Percentiles rank a stretch among this genome's conserved stretches.
Evolutionary conservation across 2,329 filamentous ascomycete genomes (phyloP).

Genomic region (Fusarium goolgardi): DNA sequence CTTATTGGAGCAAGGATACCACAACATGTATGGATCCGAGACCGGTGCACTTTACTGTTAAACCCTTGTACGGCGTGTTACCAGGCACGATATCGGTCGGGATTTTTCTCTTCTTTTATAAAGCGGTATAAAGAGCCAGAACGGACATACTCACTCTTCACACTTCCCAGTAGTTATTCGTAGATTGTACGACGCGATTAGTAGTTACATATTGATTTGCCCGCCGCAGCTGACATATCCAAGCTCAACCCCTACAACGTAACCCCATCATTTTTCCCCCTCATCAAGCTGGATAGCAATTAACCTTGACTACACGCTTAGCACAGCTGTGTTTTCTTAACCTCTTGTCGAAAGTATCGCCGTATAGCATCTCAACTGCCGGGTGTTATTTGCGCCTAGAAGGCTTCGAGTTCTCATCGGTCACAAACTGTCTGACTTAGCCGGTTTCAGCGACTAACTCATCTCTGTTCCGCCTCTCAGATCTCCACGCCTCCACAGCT

Average conservation of each 20-base stretch:
- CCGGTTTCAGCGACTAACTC: slow-evolving; percentile 12
- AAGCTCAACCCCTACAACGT: slow-evolving; percentile 18
- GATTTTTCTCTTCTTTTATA: not conserved
- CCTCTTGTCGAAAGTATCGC: slow-evolving; percentile 13
- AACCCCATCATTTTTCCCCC: slow-evolving; percentile 19
- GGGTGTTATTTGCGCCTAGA: not conserved
- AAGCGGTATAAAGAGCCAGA: slow-evolving; percentile 25
- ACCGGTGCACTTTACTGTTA: slow-evolving; percentile 17
- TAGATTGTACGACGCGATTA: not conserved
- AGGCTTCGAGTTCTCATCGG: not conserved
- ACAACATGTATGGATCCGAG: slow-evolving; percentile 17
- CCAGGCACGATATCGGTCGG: slow-evolving; percentile 27
- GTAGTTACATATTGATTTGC: slow-evolving; percentile 3
- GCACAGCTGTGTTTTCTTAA: not conserved
- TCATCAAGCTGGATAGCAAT: slow-evolving; percentile 2
- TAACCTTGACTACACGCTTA: slow-evolving; percentile 6
- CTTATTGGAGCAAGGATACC: not conserved
- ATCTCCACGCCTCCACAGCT: slow-evolving; percentile 33
- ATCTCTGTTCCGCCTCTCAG: slow-evolving; percentile 22
- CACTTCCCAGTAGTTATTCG: not conserved
- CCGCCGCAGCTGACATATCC: slow-evolving; percentile 5
- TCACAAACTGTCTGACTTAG: slow-evolving; percentile 1
- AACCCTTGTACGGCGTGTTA: slow-evolving; percentile 18
- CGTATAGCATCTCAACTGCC: slow-evolving; percentile 17
- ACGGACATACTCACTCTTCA: not conserved